A percentile compares a stretch with the other conserved stretches of the same genome.
phyloP scores from a whole-genome alignment of 441 rosid species.

The Syzygium syzygioides region DNA sequence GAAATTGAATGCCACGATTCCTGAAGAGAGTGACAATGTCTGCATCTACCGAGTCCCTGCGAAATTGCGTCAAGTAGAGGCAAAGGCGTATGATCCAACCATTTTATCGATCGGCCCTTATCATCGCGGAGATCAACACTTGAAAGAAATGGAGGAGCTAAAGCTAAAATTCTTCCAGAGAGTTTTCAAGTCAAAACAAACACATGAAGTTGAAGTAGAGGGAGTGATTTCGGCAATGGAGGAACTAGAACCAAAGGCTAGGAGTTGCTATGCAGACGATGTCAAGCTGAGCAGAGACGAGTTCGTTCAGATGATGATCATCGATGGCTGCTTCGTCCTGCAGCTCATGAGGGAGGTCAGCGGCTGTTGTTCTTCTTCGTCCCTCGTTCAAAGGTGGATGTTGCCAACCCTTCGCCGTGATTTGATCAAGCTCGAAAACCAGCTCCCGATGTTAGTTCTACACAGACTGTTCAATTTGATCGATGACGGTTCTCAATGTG shows the following conservation, averaged over 20 bases:
- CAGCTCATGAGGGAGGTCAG: neutral
- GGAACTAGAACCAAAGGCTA: neutral
- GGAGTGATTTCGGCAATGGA: neutral
- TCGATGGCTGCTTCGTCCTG: slow-evolving; percentile 3
- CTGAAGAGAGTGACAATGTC: neutral
- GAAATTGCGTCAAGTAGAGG: neutral
- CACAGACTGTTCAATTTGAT: neutral
- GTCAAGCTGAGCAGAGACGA: neutral
- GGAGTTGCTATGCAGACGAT: neutral
- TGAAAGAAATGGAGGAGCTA: neutral
- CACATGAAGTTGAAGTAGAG: neutral
- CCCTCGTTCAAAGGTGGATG: neutral
- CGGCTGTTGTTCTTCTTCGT: neutral
- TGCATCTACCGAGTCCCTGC: neutral
- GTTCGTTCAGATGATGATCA: neutral
- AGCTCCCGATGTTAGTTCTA: neutral
- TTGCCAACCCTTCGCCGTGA: neutral
- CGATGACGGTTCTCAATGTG: neutral
- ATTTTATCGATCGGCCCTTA: neutral
- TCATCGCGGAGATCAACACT: neutral
- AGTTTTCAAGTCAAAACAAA: neutral
- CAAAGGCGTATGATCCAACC: neutral
- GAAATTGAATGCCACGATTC: neutral
- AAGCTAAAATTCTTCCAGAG: neutral
- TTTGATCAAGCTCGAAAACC: neutral